A percentile compares a stretch with the other conserved stretches of the same genome.
Evolutionary conservation across 2,329 filamentous ascomycete genomes (phyloP).

Genomic region (Zasmidium citrigriseum): DNA sequence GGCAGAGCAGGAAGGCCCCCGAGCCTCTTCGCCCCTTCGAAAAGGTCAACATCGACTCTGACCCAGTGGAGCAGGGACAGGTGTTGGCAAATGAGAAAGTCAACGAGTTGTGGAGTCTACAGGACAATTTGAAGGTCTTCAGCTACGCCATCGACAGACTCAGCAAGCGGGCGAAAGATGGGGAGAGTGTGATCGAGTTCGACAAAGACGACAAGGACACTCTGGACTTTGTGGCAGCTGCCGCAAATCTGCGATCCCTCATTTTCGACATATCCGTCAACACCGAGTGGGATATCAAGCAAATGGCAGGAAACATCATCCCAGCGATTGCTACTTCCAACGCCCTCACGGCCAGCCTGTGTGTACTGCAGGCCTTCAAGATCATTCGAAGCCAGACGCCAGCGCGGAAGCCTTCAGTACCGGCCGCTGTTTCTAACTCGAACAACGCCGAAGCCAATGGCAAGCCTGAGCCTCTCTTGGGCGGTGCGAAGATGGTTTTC

Average conservation of each 20-base stretch:
- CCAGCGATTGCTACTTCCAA: constrained; percentile 98
- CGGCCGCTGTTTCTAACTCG: constrained; percentile 19
- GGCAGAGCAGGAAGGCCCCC: constrained; percentile 79
- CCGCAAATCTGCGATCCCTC: constrained; percentile 82
- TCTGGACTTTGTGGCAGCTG: constrained; percentile 88
- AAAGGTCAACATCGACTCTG: constrained; percentile 39
- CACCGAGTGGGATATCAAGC: constrained; percentile 94
- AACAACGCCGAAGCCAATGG: constrained; percentile 14
- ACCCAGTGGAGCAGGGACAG: constrained; percentile 37
- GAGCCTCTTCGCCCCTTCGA: constrained; percentile 70
- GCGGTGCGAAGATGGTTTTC: constrained; percentile 72
- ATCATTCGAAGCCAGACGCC: constrained; percentile 64
- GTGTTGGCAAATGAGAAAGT: constrained; percentile 58
- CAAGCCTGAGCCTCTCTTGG: constrained; percentile 21
- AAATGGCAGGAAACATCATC: constrained; percentile 99
- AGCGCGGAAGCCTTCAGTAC: constrained; percentile 9
- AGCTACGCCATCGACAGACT: constrained; percentile 78
- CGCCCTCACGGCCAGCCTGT: constrained; percentile 90
- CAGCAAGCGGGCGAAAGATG: constrained; percentile 67
- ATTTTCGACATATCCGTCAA: constrained; percentile 88
- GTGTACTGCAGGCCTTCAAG: constrained; percentile 90
- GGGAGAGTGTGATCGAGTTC: constrained; percentile 70
- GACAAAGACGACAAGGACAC: constrained; percentile 98
- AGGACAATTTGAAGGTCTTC: constrained; percentile 85
- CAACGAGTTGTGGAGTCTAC: constrained; percentile 76